Evolutionary conservation across 768 basidiomycete genomes (phyloP).

Genomic region (Phlebiopsis flavidoalba): DNA sequence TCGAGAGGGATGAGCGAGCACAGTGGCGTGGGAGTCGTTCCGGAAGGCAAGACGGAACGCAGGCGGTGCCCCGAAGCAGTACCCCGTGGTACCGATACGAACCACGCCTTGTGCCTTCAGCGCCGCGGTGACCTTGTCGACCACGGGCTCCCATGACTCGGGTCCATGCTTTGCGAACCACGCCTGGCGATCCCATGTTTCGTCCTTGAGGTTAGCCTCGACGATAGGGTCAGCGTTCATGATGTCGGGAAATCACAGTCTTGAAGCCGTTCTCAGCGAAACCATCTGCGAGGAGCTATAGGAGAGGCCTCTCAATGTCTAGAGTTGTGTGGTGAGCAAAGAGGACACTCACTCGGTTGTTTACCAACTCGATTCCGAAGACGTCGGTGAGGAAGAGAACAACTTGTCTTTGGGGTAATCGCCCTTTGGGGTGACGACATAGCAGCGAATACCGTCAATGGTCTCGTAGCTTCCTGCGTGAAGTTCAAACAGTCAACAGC

Average conservation of each 20-base stretch:
- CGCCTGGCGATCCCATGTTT: constrained; percentile 21
- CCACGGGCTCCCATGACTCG: constrained; percentile 26
- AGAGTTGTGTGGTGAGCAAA: not conserved
- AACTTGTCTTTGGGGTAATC: constrained; percentile 32
- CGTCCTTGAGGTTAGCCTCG: constrained; percentile 7
- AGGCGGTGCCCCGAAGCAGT: constrained; percentile 42
- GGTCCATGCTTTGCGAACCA: constrained; percentile 33
- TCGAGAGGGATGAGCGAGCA: constrained; percentile 43
- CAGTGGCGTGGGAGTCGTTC: constrained; percentile 31
- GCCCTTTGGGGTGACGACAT: constrained; percentile 34
- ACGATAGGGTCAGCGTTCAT: constrained; percentile 21
- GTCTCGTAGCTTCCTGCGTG: constrained; percentile 29
- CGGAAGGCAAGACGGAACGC: constrained; percentile 42
- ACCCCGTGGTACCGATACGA: constrained; percentile 35
- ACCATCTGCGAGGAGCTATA: constrained; percentile 27
- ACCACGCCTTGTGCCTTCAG: constrained; percentile 35
- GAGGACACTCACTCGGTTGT: constrained; percentile 21
- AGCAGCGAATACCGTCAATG: constrained; percentile 35
- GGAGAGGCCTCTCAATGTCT: not conserved
- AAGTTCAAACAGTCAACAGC: not conserved
- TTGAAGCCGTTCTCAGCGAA: constrained; percentile 29
- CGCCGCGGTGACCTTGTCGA: constrained; percentile 33
- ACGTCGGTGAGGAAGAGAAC: constrained; percentile 35
- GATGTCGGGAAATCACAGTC: constrained; percentile 24
- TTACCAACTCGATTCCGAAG: constrained; percentile 24